Evolutionary conservation across 768 basidiomycete genomes (phyloP), one percentile per base, ranked within the genome.

Genomic region (Boletellus emodensis): DNA sequence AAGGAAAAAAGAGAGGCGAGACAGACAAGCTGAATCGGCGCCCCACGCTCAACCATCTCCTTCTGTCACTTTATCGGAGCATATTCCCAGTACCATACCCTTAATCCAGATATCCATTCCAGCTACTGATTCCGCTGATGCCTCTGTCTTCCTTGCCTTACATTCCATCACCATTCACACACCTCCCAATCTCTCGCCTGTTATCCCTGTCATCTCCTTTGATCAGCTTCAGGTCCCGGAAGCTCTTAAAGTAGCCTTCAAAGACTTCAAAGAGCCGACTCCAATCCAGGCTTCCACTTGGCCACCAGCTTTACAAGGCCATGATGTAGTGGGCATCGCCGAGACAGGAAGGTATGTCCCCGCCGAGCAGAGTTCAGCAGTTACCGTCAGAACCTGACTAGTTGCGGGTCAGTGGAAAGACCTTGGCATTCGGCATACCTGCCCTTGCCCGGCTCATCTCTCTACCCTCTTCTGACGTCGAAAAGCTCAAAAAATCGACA

Each of bases 201-300:
- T 83, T 51, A 70, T 71, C 13, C 94, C 96, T 24, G 71, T 92
- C 44, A 75, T 87, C 40, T 77, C 82, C 2, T 95, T 99, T 63
- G 72, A 78, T 51, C 80, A 87, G 47, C 78, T 98, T 1, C 75
- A 74, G 26, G 77, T 97, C 43, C 82, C 87, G 6, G 66, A 72
- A 1, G 72, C 75, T 13, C 78, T 98, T 32, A 77, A 75, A 37
- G 61, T 71, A 1, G 85, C 83, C 0, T 84, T 97, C 52, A 66
- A 73, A 42, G 74, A 72, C 8, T 99, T 94, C 73, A 81, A 83
- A 55, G 82, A 87, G 56, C 95, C 96, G 5, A 95, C 94, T 0
- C 94, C 96, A 0, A 93, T 99, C 47, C 96, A 99, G 65, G 86
- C 92, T 6, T 95, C 91, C 59, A 82, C 94, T 12, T 98, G 94